phyloP scores from a whole-genome alignment of 805 yeast genomes.

The Henningerozyma blattae region DNA sequence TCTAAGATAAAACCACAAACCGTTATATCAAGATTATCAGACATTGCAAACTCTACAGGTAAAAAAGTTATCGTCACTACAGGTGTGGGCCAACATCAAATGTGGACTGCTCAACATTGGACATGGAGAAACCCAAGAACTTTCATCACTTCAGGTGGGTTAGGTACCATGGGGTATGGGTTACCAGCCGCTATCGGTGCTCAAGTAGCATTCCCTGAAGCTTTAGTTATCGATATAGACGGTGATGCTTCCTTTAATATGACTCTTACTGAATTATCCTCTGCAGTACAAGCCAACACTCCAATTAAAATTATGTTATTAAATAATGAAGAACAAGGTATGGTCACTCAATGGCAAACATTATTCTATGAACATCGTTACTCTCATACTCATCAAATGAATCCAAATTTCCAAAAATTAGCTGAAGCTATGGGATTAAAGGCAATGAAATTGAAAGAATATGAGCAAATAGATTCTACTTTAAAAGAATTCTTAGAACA shows the following conservation, averaged over 20 bases:
- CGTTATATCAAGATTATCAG: slow-evolving; percentile 64
- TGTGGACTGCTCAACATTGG: slow-evolving; percentile 99
- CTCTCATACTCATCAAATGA: slow-evolving; percentile 93
- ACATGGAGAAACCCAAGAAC: slow-evolving; percentile 88
- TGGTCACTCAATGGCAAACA: slow-evolving; percentile 99
- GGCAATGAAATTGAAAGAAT: slow-evolving; percentile 63
- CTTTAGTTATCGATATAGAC: slow-evolving; percentile 90
- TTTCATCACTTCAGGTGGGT: slow-evolving; percentile 96
- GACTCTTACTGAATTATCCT: slow-evolving; percentile 86
- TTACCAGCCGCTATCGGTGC: slow-evolving; percentile 98
- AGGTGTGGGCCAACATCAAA: slow-evolving; percentile 99
- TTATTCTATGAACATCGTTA: slow-evolving; percentile 93
- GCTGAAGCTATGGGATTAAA: slow-evolving; percentile 91
- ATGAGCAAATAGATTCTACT: slow-evolving; percentile 48
- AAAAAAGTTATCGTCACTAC: slow-evolving; percentile 85
- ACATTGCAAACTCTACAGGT: slow-evolving; percentile 41
- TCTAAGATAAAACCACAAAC: slow-evolving; percentile 88
- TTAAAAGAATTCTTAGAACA: slow-evolving; percentile 60
- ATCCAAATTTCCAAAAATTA: slow-evolving; percentile 86
- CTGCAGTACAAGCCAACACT: slow-evolving; percentile 88
- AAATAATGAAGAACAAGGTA: slow-evolving; percentile 98
- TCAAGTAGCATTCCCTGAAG: slow-evolving; percentile 90
- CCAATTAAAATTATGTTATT: slow-evolving; percentile 83
- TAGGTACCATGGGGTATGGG: slow-evolving; percentile 98
- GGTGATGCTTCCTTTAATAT: slow-evolving; percentile 99